Evolutionary conservation across 306 rosid species (phyloP).

Genomic region (Fragaria vesca): DNA sequence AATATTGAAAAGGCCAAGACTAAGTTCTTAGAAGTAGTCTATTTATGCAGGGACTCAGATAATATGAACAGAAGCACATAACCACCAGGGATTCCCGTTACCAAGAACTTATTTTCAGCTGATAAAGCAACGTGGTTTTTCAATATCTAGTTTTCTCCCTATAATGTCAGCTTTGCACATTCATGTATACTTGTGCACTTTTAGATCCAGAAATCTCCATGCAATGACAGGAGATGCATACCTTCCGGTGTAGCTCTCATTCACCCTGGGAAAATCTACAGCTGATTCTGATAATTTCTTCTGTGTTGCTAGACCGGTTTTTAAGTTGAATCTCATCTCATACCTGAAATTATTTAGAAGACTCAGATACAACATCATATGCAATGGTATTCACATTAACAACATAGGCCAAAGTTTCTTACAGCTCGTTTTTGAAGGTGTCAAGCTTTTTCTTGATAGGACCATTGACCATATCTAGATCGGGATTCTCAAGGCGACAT

Average conservation of each 20-base stretch:
- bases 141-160: background rate
- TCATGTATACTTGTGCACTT: background rate
- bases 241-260: slow-evolving; percentile 94
- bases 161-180: background rate
- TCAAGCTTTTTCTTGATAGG: slow-evolving; percentile 69
- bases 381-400: slow-evolving; percentile 12
- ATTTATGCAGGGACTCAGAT: background rate
- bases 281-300: slow-evolving; percentile 66
- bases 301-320: slow-evolving; percentile 75
- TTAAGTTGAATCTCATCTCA: slow-evolving; percentile 88
- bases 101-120: background rate
- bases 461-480: slow-evolving; percentile 68
- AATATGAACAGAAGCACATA: background rate
- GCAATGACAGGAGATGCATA: slow-evolving; percentile 21
- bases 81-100: background rate
- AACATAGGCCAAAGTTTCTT: slow-evolving; percentile 27
- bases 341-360: slow-evolving; percentile 49
- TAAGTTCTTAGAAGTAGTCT: background rate
- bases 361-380: slow-evolving; percentile 19
- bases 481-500: slow-evolving; percentile 70
- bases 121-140: background rate
- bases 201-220: slow-evolving; percentile 12
- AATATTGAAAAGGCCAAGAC: background rate
- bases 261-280: slow-evolving; percentile 92
- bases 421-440: slow-evolving; percentile 75